Base-by-base conservation (phyloP, 2,329 filamentous ascomycete genomes). In the Trichoderma sp. region DNA sequence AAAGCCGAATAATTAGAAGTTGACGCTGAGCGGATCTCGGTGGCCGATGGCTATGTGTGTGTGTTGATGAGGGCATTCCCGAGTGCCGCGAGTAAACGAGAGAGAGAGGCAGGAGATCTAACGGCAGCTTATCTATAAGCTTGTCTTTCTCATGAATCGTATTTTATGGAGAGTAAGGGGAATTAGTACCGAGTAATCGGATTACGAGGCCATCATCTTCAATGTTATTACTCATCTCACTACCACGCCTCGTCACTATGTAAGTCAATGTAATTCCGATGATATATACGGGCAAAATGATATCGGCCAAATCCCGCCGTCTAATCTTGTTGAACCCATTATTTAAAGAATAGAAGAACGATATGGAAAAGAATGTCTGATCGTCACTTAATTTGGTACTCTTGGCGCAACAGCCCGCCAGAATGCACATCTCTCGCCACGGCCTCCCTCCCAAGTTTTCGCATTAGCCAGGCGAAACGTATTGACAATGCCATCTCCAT, bases 401-500 rank as follows among this genome's bases (percentile, higher is more conserved):
- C 71, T 66, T n/a, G 71, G 50, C 12, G 68, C 58, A 55, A 74
- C 55, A n/a, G 50, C 58, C 26, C 58, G 28, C 85, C 85, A 86
- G 59, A 86, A 82, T 30, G 82, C 81, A 73, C 85, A 87, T 68
- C 85, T 78, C 39, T 74, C 73, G 0, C 85, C 85, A 23, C 85
- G 77, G 0, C 82, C 83, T 2, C 80, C 85, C 71, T 87, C 85
- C 85, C 85, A 87, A 3, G 76, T 77, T 71, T 79, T 82, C 1
- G 81, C 84, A 75, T 85, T 77, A 6, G 81, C 82, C 32, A 86
- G 63, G 0, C 74, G 77, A 71, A 87, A 80, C 3, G 78, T 73
- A 68, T 85, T 85, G 7, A 66, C 58, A 39, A 73, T 68, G 9
- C 78, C 75, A 17, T 82, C 69, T 17, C 76, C 39, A 74, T 81